These are phyloP conservation scores for Aspergillus haitiensis DNA, from an alignment of 495 filamentous ascomycete genomes.

Conservation along the genomic window DNA sequence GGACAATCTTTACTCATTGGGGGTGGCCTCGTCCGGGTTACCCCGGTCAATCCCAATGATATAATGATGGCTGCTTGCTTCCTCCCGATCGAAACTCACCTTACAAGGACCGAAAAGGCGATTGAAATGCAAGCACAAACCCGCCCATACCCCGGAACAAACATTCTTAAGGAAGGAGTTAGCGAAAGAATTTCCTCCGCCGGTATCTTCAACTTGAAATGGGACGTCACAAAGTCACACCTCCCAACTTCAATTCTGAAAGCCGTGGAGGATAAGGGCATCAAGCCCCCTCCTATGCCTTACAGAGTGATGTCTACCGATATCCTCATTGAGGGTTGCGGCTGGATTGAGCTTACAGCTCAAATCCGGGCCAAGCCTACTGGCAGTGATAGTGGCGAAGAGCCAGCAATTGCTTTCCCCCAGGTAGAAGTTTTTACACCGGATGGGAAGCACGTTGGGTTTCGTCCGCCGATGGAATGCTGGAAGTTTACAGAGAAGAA, in stretches of 20 bases:
- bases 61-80: conserved; percentile 77
- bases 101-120: conserved; percentile 77
- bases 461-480: conserved; percentile 70
- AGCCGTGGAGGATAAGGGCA: conserved; percentile 34
- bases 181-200: conserved; percentile 61
- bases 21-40: conserved; percentile 86
- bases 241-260: conserved; percentile 41
- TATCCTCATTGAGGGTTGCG: conserved; percentile 84
- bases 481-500: conserved; percentile 53
- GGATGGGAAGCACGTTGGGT: conserved; percentile 71
- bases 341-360: conserved; percentile 87
- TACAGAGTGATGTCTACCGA: conserved; percentile 78
- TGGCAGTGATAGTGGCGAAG: conserved; percentile 25
- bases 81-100: conserved; percentile 67
- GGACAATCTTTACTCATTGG: conserved; percentile 80
- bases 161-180: conserved; percentile 58
- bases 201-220: conserved; percentile 69
- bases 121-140: conserved; percentile 61
- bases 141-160: conserved; percentile 53
- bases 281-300: conserved; percentile 54
- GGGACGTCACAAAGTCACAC: conserved; percentile 72
- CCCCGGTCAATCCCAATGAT: conserved; percentile 62
- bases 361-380: conserved; percentile 64
- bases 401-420: conserved; percentile 48
- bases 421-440: conserved; percentile 84